Base-by-base conservation (phyloP, 2,329 filamentous ascomycete species). In the Colletotrichum limetticola region DNA sequence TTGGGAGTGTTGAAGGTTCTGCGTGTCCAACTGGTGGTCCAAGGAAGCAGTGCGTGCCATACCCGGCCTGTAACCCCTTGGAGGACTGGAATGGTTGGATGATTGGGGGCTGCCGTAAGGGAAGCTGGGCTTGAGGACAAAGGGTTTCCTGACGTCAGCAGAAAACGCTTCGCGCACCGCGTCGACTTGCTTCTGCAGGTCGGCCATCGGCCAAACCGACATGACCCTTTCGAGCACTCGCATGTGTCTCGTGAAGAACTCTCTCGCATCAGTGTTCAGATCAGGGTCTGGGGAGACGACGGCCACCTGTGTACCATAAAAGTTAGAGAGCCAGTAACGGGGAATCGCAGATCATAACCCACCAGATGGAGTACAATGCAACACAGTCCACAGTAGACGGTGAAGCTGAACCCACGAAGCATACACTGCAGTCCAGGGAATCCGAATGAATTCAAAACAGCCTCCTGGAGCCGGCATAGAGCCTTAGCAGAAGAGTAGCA, bases 181-280 rank as follows among this genome's bases (percentile, higher is more conserved):
- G 79, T 98, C 93, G 75, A 98, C 95, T 82, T 98, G 95, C 66
- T 91, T 92, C 80, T 97, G 92, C 84, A 98, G 93, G 78, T 98
- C 95, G 2, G 94, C 93, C 89, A 97, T 95, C 2, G 94, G 93
- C 93, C 94, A 97, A 5, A 92, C 91, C 9, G 89, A 88, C 79
- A 94, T 94, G 77, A 95, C 97, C 76, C 91, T 92, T 81, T 98
- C 96, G 71, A 98, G 86, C 49, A 98, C 92, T 68, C 95, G 91
- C 96, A 98, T 98, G 78, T 98, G 95, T 60, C 96, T 90, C 2
- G 94, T 93, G 79, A 98, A 98, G 80, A 93, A 98, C 74, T 96
- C 93, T 37, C 94, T 90, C 6, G 96, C 94, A 80, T 98, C 95
- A 0, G 88, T 86, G 79, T 97, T 95, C 70, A 98, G 89, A 52